Evolutionary conservation across 2,329 filamentous ascomycete genomes (phyloP), one percentile per base, ranked within the genome.

Genomic region (Chaetomium olivaceum): DNA sequence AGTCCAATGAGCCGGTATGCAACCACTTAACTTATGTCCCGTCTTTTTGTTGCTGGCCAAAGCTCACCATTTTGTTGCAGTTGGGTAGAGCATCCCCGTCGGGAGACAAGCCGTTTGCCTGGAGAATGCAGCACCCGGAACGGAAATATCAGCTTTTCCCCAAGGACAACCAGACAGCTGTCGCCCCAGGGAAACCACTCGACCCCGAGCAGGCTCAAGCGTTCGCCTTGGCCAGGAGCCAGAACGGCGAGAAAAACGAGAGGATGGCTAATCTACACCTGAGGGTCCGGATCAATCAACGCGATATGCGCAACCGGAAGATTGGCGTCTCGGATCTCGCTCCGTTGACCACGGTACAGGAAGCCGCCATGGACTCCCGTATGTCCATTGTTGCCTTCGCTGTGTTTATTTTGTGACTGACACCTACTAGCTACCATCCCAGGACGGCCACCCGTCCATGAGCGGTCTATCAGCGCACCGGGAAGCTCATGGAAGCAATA

Each of bases 361-460:
- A 90, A 73, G 77, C 83, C 58, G 76, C 86, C 60, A 89, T 90
- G 87, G 88, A 91, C 76, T 90, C 88, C 72, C 88, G 88, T 91
- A 80, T 79, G 88, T 80, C 55, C n/a, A 43, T 12, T 11, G 31
- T 23, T 27, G 11, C 7, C 48, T 12, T 39, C 21, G 14, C 19
- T 54, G 29, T 48, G 25, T n/a, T 52, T 31, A n/a, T 58, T 57
- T 21, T 23, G 39, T n/a, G 29, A 33, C 67, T 70, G 58, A 67
- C 62, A 59, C 57, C 60, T 12, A 14, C 52, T 63, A 89, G 87
- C 88, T 68, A 90, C 88, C 31, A 89, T 90, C 70, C 88, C 88
- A 39, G 87, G 87, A 50, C 83, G 87, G 7, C 87, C 86, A 63
- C 81, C 87, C 39, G 76, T 89, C 29, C 86, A 89, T 70, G 87